Conservation (phyloP, 2,329 filamentous ascomycete genomes). For the Paraphaeosphaeria sporulosa region DNA sequence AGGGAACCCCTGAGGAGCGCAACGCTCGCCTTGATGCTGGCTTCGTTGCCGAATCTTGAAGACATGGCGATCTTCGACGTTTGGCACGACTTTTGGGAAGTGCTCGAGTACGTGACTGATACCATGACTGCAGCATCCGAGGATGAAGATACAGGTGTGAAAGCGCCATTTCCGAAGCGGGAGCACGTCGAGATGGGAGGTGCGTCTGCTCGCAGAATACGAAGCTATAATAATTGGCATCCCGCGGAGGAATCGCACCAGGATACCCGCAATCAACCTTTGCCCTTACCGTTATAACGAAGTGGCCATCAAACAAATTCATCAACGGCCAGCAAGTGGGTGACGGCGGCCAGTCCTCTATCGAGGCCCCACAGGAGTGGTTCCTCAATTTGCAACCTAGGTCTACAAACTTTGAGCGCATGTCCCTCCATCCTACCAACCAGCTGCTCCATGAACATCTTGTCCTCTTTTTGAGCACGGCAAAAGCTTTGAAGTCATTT, state of each 20-base stretch:
- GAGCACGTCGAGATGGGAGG: not conserved
- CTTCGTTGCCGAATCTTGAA: not conserved
- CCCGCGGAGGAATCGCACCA: too few species aligned
- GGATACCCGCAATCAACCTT: not conserved
- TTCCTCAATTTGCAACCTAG: not conserved
- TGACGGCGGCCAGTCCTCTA: not conserved
- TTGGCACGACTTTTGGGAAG: not conserved
- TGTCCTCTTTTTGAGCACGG: not conserved
- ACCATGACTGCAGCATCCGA: not conserved
- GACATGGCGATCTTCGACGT: not conserved
- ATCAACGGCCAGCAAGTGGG: not conserved
- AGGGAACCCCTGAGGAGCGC: not conserved
- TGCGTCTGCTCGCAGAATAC: not conserved
- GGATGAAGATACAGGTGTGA: not conserved
- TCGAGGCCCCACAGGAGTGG: not conserved
- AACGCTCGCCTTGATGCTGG: not conserved
- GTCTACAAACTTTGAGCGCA: not conserved
- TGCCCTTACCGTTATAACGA: not conserved
- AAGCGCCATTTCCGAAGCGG: not conserved
- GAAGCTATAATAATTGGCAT: too few species aligned
- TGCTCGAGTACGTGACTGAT: not conserved
- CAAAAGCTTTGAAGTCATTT: not conserved
- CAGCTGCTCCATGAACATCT: not conserved
- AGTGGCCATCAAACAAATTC: not conserved
- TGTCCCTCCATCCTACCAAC: not conserved